Conservation (phyloP, 768 basidiomycete genomes). For the Amanita rubescens region DNA sequence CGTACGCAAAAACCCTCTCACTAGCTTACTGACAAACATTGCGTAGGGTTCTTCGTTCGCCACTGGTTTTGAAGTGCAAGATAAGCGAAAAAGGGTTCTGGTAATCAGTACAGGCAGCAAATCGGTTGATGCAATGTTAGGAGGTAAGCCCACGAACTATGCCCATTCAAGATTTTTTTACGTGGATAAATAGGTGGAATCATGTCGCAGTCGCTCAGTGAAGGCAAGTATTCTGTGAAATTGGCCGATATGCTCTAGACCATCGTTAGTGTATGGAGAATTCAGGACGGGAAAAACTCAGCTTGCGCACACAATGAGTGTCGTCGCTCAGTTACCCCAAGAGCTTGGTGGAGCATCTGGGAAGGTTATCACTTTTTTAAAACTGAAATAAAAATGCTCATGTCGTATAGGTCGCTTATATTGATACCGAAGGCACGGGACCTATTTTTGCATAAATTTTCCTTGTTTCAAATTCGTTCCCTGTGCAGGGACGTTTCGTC, state of each 20-base stretch:
- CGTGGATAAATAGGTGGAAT: conserved; percentile 55
- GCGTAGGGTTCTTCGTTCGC: conserved; percentile 82
- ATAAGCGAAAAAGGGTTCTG: conserved; percentile 73
- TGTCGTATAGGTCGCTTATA: conserved; percentile 67
- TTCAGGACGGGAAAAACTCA: conserved; percentile 96
- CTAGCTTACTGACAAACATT: background rate
- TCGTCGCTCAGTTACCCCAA: conserved; percentile 79
- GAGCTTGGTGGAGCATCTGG: conserved; percentile 90
- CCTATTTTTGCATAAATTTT: conserved; percentile 1
- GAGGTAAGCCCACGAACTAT: conserved; percentile 45
- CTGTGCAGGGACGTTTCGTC: conserved; percentile 78
- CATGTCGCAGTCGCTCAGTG: conserved; percentile 89
- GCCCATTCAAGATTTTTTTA: background rate
- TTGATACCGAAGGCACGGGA: conserved; percentile 72
- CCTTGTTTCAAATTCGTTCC: conserved; percentile 12
- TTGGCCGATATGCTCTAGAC: background rate
- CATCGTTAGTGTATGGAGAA: conserved; percentile 78
- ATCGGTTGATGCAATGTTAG: conserved; percentile 80
- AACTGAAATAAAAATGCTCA: background rate
- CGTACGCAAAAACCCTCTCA: conserved; percentile 16
- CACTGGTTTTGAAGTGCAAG: conserved; percentile 87
- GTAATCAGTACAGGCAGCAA: conserved; percentile 92
- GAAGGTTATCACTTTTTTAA: conserved; percentile 41
- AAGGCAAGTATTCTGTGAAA: conserved; percentile 41
- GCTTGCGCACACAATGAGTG: conserved; percentile 91